Base-by-base conservation (phyloP, 192 early-diverging fungal species). In the Pilobolus umbonatus region DNA sequence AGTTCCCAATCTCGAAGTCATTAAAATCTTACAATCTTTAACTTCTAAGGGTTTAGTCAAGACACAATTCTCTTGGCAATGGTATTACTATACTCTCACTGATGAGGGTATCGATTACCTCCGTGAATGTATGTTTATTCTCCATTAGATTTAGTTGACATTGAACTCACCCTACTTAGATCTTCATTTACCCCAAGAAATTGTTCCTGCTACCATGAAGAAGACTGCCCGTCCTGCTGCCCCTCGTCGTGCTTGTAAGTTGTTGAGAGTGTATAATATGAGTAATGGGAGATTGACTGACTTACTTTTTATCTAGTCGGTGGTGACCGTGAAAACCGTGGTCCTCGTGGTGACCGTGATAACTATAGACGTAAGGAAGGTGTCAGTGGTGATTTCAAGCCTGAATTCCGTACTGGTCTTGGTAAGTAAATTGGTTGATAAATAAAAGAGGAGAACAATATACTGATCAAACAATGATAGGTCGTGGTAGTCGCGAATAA, bases 41-140 rank as follows among this genome's bases (percentile, higher is more conserved):
- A 80, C 83, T 74, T 99, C 96, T 55, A 87, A 85, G 71, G 92
- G 91, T 64, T 90, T 74, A 59, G 95, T 99, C 75, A 92, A 90
- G 80, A 90, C 89, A 63, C 89, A 89, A 71, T 99, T 99, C 89
- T 96, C 94, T 75, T 99, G 96, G 96, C 95, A 97, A 75, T 93
- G 93, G 84, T 99, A 95, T 86, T 99, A 99, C 91, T 99, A 99
- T 80, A 93, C 86, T 78, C 84, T 99, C 71, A 99, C 95, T 75
- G 85, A 94, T 71, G 90, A 92, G 79, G 96, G 96, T 76, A 95
- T 98, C 62, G 92, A 89, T 73, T 97, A 95, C 83, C 83, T 98
- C 63, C 90, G 96, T 73, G 88, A 93, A 77, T 90, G 66, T 68
- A 68, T 46, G 66, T 29, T 55, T 38, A 4, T 44, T 45, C 2